phyloP scores from a whole-genome alignment of 768 basidiomycete species.

The Tulasnella sp. region DNA sequence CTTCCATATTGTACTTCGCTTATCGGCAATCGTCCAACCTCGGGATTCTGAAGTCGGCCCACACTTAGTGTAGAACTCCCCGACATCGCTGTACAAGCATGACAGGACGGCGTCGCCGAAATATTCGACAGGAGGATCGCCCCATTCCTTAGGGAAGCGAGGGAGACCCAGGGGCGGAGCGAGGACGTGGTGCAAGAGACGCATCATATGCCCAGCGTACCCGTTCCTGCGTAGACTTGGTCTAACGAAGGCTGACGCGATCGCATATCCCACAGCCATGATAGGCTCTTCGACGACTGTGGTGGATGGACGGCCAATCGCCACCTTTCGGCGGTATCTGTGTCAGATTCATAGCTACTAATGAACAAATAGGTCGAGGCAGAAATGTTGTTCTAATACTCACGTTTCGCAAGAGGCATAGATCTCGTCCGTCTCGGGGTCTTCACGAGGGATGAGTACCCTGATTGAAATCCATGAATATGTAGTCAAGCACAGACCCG shows the following conservation, averaged over 20 bases:
- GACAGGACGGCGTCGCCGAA: constrained; percentile 39
- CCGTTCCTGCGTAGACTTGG: constrained; percentile 40
- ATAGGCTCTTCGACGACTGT: constrained; percentile 26
- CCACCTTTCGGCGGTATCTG: constrained; percentile 31
- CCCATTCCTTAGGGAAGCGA: constrained; percentile 35
- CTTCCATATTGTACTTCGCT: constrained; percentile 35
- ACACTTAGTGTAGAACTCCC: constrained; percentile 37
- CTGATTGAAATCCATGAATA: constrained; percentile 31
- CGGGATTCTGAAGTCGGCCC: constrained; percentile 29
- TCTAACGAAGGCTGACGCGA: constrained; percentile 51
- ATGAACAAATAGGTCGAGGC: not conserved
- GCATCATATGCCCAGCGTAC: constrained; percentile 55
- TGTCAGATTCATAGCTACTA: not conserved
- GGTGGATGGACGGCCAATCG: constrained; percentile 22
- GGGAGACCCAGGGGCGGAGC: constrained; percentile 29
- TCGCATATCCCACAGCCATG: constrained; percentile 34
- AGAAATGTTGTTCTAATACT: constrained; percentile 19
- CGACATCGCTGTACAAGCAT: constrained; percentile 45
- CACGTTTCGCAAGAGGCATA: constrained; percentile 55
- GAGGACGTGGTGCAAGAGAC: constrained; percentile 47
- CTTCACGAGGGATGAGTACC: constrained; percentile 46
- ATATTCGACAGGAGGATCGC: constrained; percentile 33
- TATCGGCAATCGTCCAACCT: constrained; percentile 38
- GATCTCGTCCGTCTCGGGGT: constrained; percentile 44
- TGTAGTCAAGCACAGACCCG: too few species aligned